phyloP scores from a whole-genome alignment of 768 basidiomycete species.

The Leccinellum albellum region DNA sequence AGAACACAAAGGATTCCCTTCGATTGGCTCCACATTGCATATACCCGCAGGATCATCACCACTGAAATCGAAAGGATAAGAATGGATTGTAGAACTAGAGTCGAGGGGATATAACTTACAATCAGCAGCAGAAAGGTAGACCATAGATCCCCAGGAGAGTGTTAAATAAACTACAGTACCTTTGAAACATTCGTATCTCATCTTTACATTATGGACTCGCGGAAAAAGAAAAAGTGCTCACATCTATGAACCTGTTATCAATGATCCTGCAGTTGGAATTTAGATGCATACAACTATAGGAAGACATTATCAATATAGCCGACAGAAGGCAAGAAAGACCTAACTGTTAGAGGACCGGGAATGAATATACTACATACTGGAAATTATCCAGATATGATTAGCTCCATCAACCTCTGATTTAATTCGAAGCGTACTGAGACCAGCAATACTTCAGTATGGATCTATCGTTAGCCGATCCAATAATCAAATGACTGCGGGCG shows the following conservation, averaged over 20 bases:
- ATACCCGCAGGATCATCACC: constrained; percentile 13
- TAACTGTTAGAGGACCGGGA: background rate
- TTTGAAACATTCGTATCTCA: background rate
- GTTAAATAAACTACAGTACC: background rate
- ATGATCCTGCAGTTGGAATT: background rate
- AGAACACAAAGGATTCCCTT: constrained; percentile 4
- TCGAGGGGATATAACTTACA: background rate
- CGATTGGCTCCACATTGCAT: constrained; percentile 13
- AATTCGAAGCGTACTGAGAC: background rate
- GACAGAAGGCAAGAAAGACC: background rate
- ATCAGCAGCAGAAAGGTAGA: constrained; percentile 11
- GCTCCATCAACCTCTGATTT: background rate
- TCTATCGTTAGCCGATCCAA: background rate
- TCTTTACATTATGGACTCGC: background rate
- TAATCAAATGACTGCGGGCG: background rate
- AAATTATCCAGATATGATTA: background rate
- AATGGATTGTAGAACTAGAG: background rate
- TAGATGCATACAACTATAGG: background rate
- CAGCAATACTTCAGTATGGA: background rate
- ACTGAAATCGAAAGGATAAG: background rate
- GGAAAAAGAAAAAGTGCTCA: background rate
- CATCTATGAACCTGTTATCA: constrained; percentile 6
- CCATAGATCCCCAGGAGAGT: background rate
- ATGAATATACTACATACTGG: constrained; percentile 1
- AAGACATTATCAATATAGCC: background rate